Evolutionary conservation across 345 rosid genomes (phyloP).

Genomic region (Pugionium cornutum): DNA sequence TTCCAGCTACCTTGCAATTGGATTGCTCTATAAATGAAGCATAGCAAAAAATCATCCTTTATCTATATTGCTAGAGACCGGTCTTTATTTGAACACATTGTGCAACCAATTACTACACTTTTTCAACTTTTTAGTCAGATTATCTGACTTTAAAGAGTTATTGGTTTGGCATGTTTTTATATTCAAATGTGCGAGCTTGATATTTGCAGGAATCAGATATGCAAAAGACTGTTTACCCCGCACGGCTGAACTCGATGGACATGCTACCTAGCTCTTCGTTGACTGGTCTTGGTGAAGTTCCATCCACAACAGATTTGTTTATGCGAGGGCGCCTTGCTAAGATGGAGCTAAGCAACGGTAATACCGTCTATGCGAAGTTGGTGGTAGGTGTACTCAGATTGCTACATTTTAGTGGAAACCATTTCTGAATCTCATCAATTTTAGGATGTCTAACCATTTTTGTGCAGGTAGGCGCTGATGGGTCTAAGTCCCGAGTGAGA

Average conservation of each 20-base stretch:
- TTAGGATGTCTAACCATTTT: background rate
- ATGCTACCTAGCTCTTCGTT: constrained; percentile 56
- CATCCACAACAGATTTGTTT: constrained; percentile 47
- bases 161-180: constrained; percentile 1
- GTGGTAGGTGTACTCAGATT: constrained; percentile 60
- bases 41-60: constrained; percentile 7
- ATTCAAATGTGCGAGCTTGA: constrained; percentile 1
- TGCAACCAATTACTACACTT: background rate
- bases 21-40: background rate
- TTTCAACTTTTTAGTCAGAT: background rate
- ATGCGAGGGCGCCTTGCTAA: constrained; percentile 57
- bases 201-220: constrained; percentile 63
- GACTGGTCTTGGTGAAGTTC: constrained; percentile 42
- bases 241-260: constrained; percentile 74
- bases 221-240: constrained; percentile 65
- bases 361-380: constrained; percentile 66
- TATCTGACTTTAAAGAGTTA: background rate
- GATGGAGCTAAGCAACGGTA: constrained; percentile 79
- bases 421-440: background rate
- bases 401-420: background rate
- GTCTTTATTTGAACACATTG: constrained; percentile 1
- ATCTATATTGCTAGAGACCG: background rate
- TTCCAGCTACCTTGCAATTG: background rate
- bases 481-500: constrained; percentile 83
- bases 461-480: constrained; percentile 91